Evolutionary conservation across 257 asterid species (phyloP).

Genomic region (Haberlea rhodopensis): DNA sequence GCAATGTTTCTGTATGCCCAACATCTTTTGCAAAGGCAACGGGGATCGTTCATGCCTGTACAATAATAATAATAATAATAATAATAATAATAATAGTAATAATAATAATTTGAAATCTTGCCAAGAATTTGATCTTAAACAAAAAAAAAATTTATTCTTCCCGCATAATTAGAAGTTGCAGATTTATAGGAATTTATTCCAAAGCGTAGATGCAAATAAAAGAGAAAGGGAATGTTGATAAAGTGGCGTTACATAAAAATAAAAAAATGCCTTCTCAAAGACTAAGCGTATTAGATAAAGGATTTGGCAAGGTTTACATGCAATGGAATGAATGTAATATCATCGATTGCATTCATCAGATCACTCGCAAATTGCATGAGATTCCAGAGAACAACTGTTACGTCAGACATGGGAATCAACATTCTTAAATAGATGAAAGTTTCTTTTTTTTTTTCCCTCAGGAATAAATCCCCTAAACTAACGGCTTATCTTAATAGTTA

Average conservation of each 20-base stretch:
- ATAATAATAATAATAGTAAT: too few relatives aligned
- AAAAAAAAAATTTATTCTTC: not conserved
- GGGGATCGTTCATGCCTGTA: not conserved
- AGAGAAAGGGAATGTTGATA: conserved; percentile 39
- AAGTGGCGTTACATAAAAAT: conserved; percentile 43
- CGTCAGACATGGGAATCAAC: conserved; percentile 34
- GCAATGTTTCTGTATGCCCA: conserved; percentile 35
- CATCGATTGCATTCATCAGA: conserved; percentile 31
- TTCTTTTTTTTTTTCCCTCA: too few relatives aligned
- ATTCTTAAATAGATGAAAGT: too few relatives aligned
- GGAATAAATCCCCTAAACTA: too few relatives aligned
- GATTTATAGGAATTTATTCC: conserved; percentile 57
- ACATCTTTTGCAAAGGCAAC: conserved; percentile 24
- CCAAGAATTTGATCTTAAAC: too few relatives aligned
- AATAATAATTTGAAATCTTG: conserved; percentile 15
- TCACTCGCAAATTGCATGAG: conserved; percentile 40
- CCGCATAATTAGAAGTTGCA: not conserved
- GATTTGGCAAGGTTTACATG: conserved; percentile 37
- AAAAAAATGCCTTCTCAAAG: conserved; percentile 41
- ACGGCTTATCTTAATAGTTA: too few relatives aligned
- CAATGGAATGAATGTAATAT: conserved; percentile 32
- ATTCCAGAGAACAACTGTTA: conserved; percentile 41
- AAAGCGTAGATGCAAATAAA: conserved; percentile 45
- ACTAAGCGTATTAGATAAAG: conserved; percentile 35
- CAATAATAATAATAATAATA: too few relatives aligned